Conservation (phyloP, 176 grass and related monocot species). For the Triticum urartu region DNA sequence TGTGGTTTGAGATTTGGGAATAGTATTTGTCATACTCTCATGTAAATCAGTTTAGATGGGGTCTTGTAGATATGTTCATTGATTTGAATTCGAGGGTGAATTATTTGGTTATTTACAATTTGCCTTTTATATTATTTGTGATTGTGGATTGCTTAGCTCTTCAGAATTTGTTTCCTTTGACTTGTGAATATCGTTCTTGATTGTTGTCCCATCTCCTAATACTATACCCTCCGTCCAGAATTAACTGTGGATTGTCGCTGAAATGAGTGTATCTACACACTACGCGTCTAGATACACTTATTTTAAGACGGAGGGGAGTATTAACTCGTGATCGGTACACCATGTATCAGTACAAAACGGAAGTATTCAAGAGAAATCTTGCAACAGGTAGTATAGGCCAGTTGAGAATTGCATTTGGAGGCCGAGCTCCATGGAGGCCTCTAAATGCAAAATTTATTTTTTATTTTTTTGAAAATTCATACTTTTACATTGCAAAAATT, state of each 20-base stretch:
- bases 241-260: too few species aligned
- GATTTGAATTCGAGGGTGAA: background rate
- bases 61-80: conserved; percentile 16
- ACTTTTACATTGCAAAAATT: too few species aligned
- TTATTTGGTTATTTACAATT: conserved; percentile 45
- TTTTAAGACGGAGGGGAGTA: too few species aligned
- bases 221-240: background rate
- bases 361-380: background rate
- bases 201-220: background rate
- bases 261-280: too few species aligned
- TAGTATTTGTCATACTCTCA: conserved; percentile 4
- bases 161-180: background rate
- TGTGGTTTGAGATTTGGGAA: background rate
- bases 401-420: too few species aligned
- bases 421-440: too few species aligned
- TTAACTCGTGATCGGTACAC: background rate
- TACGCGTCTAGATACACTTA: too few species aligned
- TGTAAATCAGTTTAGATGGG: background rate
- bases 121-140: background rate
- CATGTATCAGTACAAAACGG: background rate
- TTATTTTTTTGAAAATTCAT: too few species aligned
- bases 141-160: background rate
- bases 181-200: conserved; percentile 6
- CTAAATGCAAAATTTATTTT: too few species aligned
- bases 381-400: background rate